A percentile compares a stretch with the other conserved stretches of the same genome.
phyloP scores from a whole-genome alignment of 2,329 filamentous ascomycete genomes.

The Ophiostoma himal-ulmi region DNA sequence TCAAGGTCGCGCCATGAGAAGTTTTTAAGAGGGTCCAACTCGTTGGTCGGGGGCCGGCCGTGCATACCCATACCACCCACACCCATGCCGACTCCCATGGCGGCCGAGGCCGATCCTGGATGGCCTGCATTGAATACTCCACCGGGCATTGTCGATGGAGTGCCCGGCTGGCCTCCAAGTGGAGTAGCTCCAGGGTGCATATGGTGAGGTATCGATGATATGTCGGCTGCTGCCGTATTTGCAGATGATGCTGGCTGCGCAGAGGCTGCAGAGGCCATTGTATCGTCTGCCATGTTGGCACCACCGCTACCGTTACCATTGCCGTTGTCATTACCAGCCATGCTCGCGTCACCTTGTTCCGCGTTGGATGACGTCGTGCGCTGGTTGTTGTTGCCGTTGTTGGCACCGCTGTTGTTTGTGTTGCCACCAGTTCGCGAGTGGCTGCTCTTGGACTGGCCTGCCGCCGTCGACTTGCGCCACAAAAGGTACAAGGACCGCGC shows the following conservation, averaged over 20 bases:
- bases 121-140: neutral
- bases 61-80: constrained; percentile 5
- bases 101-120: neutral
- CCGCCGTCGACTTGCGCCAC: constrained; percentile 42
- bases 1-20: constrained; percentile 22
- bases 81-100: neutral
- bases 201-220: neutral
- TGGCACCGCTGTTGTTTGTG: neutral
- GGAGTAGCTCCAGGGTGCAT: neutral
- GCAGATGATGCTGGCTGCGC: neutral
- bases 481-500: constrained; percentile 54
- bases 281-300: neutral
- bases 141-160: neutral
- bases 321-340: neutral
- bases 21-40: constrained; percentile 19
- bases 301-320: neutral
- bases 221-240: neutral
- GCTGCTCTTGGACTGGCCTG: constrained; percentile 10
- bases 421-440: neutral
- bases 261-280: neutral
- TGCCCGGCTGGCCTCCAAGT: neutral
- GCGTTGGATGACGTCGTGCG: neutral
- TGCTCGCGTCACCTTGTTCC: neutral
- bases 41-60: neutral
- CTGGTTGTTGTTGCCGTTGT: neutral